A percentile compares a stretch with the other conserved stretches of the same genome.
Evolutionary conservation across 495 filamentous ascomycete genomes (phyloP).

Genomic region (Umbilicaria muhlenbergii): DNA sequence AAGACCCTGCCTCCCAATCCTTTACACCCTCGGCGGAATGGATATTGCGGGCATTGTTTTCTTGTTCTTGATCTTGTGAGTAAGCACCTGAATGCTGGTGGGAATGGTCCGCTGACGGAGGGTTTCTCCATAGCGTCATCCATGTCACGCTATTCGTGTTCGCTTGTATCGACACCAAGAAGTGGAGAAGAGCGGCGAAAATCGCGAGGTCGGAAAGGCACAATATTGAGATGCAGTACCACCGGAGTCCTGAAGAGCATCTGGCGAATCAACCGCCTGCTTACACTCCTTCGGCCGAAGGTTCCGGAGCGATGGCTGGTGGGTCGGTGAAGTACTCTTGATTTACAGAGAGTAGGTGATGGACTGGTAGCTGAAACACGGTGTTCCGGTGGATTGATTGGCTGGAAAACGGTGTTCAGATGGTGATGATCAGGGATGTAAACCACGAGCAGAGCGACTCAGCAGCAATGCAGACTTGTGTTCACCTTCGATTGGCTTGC

Average conservation of each 20-base stretch:
- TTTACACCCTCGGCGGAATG: constrained; percentile 11
- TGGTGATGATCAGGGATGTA: too few species aligned
- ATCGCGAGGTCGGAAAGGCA: not conserved
- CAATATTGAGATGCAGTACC: constrained; percentile 12
- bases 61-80: constrained; percentile 11
- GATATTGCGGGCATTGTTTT: constrained; percentile 16
- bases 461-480: too few species aligned
- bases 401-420: too few species aligned
- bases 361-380: too few species aligned
- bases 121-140: constrained; percentile 3
- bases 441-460: too few species aligned
- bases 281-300: constrained; percentile 8
- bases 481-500: too few species aligned
- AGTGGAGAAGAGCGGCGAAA: constrained; percentile 3
- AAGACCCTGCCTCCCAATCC: constrained; percentile 9
- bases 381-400: too few species aligned
- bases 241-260: constrained; percentile 11
- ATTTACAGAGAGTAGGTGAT: not conserved
- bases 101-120: not conserved
- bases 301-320: not conserved
- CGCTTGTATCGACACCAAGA: constrained; percentile 10
- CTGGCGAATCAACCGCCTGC: constrained; percentile 8
- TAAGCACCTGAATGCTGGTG: not conserved
- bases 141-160: constrained; percentile 13
- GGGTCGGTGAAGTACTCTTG: constrained; percentile 8